Percentiles rank a stretch among this genome's conserved stretches.
phyloP scores from a whole-genome alignment of 2,329 filamentous ascomycete genomes.

The Aspergillus carbonarius region DNA sequence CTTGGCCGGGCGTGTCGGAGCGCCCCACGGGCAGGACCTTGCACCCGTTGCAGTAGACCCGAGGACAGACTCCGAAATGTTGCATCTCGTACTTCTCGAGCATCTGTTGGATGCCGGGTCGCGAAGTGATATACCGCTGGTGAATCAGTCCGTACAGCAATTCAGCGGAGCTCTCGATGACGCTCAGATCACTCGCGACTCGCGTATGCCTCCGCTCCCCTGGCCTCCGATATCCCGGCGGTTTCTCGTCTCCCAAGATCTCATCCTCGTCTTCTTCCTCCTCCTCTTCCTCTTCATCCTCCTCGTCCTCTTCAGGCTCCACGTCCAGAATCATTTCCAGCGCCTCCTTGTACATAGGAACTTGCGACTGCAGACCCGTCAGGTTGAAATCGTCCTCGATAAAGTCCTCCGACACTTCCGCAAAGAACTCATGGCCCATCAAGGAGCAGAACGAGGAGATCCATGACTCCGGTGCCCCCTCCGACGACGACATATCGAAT shows the following conservation, averaged over 20 bases:
- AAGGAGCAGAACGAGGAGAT: slow-evolving; percentile 96
- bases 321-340: slow-evolving; percentile 99
- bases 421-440: slow-evolving; percentile 97
- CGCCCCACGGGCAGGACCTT: slow-evolving; percentile 90
- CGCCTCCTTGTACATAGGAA: slow-evolving; percentile 98
- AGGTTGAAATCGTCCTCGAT: slow-evolving; percentile 99
- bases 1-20: slow-evolving; percentile 91
- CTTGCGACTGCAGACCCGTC: slow-evolving; percentile 90
- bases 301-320: slow-evolving; percentile 82
- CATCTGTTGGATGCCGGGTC: slow-evolving; percentile 97
- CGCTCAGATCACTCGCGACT: slow-evolving; percentile 87
- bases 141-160: slow-evolving; percentile 97
- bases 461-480: slow-evolving; percentile 76
- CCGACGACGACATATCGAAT: slow-evolving; percentile 47
- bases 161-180: slow-evolving; percentile 97
- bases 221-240: slow-evolving; percentile 47
- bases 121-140: slow-evolving; percentile 95
- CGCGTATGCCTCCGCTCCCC: slow-evolving; percentile 75
- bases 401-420: slow-evolving; percentile 97
- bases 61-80: slow-evolving; percentile 94
- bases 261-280: slow-evolving; percentile 70
- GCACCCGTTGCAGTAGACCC: slow-evolving; percentile 85
- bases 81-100: slow-evolving; percentile 97
- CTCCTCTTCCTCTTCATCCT: slow-evolving; percentile 64
- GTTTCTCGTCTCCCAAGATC: slow-evolving; percentile 58